A percentile compares a stretch with the other conserved stretches of the same genome.
These are phyloP conservation scores for Phylloporus sp. DNA, from an alignment of 768 basidiomycete species.

Conservation along the genomic window DNA sequence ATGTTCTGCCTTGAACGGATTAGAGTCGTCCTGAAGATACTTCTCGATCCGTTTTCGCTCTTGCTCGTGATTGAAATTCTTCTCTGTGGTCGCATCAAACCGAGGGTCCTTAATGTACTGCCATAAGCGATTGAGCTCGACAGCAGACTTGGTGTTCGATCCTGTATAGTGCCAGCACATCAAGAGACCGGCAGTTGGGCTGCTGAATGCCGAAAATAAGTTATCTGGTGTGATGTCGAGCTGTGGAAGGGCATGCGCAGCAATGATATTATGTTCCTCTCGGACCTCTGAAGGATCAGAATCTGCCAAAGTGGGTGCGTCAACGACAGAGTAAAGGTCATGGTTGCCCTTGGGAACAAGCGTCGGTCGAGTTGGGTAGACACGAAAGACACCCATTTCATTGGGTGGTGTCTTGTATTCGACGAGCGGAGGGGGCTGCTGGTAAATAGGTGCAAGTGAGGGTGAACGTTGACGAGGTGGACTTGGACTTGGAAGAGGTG, in stretches of 20 bases:
- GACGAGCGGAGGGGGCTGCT: neutral
- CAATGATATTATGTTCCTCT: too few species aligned
- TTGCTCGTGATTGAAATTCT: constrained; percentile 8
- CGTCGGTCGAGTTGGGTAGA: neutral
- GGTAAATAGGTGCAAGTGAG: neutral
- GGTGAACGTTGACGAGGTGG: neutral
- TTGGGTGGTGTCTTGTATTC: neutral
- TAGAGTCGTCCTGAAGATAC: neutral
- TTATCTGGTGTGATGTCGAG: constrained; percentile 31
- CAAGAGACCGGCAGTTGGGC: constrained; percentile 20
- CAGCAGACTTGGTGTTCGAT: constrained; percentile 24
- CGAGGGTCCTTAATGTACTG: constrained; percentile 20
- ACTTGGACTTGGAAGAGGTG: neutral
- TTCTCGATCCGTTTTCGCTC: constrained; percentile 1
- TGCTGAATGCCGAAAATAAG: constrained; percentile 15
- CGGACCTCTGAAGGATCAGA: neutral
- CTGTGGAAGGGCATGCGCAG: too few species aligned
- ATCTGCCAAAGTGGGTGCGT: neutral
- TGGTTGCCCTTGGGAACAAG: neutral
- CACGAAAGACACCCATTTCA: neutral
- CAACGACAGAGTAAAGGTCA: neutral
- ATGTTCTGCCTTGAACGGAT: neutral
- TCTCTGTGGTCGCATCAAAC: constrained; percentile 14
- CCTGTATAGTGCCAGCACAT: constrained; percentile 31
- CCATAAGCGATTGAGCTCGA: constrained; percentile 26